Evolutionary conservation across 129 eudicot species (phyloP).

Genomic region (Flaveria bidentis): DNA sequence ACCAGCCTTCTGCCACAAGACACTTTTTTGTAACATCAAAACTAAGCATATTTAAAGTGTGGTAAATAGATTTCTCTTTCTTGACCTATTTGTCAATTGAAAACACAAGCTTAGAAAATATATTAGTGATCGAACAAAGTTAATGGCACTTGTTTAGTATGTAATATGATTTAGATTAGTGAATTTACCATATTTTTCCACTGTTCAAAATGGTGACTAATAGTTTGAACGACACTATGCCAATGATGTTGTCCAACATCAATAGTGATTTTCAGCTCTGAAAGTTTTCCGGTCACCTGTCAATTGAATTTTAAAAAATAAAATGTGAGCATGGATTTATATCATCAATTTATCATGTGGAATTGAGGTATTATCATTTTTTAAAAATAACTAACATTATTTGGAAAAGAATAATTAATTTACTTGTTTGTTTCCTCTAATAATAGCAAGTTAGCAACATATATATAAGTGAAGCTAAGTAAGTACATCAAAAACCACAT

Average conservation of each 20-base stretch:
- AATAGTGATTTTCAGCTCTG: conserved; percentile 81
- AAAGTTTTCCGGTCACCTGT: conserved; percentile 68
- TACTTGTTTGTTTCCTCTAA: neutral
- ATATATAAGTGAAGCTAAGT: neutral
- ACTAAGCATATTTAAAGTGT: conserved; percentile 79
- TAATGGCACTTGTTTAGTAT: neutral
- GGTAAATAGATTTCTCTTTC: conserved; percentile 80
- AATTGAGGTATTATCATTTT: neutral
- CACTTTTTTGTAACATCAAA: conserved; percentile 89
- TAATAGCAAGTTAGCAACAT: neutral
- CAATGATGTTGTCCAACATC: conserved; percentile 75
- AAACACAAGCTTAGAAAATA: conserved; percentile 17
- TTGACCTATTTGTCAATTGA: conserved; percentile 52
- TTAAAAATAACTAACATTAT: neutral
- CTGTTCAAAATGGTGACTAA: conserved; percentile 67
- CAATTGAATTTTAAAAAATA: neutral
- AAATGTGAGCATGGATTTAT: neutral
- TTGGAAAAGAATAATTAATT: neutral
- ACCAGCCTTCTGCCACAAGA: conserved; percentile 98
- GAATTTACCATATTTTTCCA: conserved; percentile 74
- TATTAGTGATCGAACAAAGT: conserved; percentile 20
- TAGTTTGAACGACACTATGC: conserved; percentile 57
- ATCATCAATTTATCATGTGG: neutral
- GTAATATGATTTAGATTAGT: neutral
- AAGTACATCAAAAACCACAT: conserved; percentile 7